Conservation (phyloP, 371 early-diverging fungal species). For the Umbelopsis sp. region DNA sequence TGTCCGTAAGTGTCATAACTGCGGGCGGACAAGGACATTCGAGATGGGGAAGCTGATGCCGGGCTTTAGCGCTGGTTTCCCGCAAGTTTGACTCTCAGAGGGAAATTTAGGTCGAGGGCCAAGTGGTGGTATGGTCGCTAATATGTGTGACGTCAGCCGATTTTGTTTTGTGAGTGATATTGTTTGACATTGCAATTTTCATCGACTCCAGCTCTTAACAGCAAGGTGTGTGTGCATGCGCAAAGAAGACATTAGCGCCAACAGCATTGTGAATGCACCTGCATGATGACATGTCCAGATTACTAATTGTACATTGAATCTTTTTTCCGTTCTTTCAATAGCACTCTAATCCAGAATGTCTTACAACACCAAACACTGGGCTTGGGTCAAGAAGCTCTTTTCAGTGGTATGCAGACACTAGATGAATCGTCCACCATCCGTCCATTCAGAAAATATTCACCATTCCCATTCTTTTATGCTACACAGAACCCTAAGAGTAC, state of each 20-base stretch:
- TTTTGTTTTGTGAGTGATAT: conserved; percentile 12
- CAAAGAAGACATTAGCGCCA: no score
- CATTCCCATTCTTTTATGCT: not conserved
- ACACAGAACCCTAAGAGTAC: conserved; percentile 63
- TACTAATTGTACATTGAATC: not conserved
- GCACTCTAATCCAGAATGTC: conserved; percentile 33
- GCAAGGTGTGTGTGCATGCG: conserved; percentile 2
- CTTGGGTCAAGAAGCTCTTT: conserved; percentile 53
- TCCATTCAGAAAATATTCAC: not conserved
- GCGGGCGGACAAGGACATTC: conserved; percentile 8
- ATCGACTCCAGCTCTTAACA: conserved; percentile 10
- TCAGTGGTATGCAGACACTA: conserved; percentile 40
- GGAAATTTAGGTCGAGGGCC: no score
- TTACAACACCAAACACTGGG: conserved; percentile 55
- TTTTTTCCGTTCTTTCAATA: not conserved
- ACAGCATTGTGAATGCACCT: no score
- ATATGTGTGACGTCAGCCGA: conserved; percentile 10
- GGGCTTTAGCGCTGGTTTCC: no score
- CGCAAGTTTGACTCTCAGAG: no score
- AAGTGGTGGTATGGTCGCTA: not conserved
- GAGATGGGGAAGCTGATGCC: not conserved
- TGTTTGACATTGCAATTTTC: conserved; percentile 16
- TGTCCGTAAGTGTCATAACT: conserved; percentile 12
- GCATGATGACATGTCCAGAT: not conserved
- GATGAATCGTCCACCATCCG: not conserved